Evolutionary conservation across 768 basidiomycete species (phyloP), one percentile per base, ranked within the genome.

Genomic region (Suillus occidentalis): DNA sequence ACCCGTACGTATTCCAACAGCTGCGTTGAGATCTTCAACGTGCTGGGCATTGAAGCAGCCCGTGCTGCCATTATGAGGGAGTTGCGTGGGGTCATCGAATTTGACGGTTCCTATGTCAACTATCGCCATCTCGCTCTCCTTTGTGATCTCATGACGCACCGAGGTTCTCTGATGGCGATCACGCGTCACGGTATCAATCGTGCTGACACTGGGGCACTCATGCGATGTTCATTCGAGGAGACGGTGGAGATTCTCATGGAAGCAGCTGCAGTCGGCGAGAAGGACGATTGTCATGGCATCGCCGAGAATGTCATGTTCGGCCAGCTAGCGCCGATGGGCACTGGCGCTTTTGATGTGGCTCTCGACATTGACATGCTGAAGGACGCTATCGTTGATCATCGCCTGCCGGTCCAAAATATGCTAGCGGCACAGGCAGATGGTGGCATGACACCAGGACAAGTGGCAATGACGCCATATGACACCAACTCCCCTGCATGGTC

Each of bases 301-400:
- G 97, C 97, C n/a, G 97, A 99, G 83, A 99, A 98, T 72, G 95
- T 99, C 49, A 89, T 99, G 85, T 94, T 99, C 71, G 97, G 97
- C 20, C 97, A 99, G 79, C 92, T 99, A 87, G 96, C 97, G n/a
- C 96, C 96, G 0, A 98, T 99, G 95, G 97, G 97, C 60, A 98
- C 97, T 0, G 97, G 97, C 16, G 86, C 94, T 9, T 98, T 97
- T 72, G 97, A 99, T 58, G 92, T 99, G 59, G 90, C 94, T 0
- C 85, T 99, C 58, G 97, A 99, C 76, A 93, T 98, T 72, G 92
- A 96, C 69, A 97, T 99, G 95, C 83, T 99, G 71, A 97, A 97
- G 83, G 97, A 99, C 65, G 96, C 97, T 47, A 95, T 98, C 62
- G 92, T 98, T 59, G 97, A 99, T 75, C 95, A 97, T 72, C 91